Evolutionary conservation across 2,329 filamentous ascomycete genomes (phyloP).

Genomic region (Penicillium sp.): DNA sequence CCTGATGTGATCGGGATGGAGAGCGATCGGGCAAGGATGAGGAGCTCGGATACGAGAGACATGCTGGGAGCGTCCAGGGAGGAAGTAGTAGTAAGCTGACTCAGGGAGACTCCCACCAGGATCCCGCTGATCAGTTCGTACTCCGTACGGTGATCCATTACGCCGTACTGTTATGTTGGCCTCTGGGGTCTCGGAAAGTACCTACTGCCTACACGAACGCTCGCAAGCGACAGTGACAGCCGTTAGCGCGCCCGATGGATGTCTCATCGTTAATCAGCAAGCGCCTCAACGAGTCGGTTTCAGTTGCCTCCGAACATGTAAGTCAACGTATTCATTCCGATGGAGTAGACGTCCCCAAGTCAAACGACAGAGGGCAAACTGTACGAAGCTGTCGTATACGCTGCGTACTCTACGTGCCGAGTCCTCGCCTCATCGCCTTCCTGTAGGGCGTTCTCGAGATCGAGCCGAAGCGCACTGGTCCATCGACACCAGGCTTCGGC

Average conservation of each 20-base stretch:
- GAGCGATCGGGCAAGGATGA: not conserved
- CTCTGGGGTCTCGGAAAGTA: not conserved
- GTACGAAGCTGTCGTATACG: not conserved
- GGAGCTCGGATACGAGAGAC: not conserved
- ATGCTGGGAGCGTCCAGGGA: not conserved
- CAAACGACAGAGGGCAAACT: not conserved
- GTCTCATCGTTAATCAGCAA: slow-evolving; percentile 3
- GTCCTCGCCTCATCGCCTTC: not conserved
- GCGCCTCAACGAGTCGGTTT: slow-evolving; percentile 7
- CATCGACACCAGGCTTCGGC: not conserved
- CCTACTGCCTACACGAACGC: not conserved
- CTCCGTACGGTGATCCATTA: too few species aligned
- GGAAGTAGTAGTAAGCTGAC: not conserved
- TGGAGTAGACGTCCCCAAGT: not conserved
- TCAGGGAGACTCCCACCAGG: too few species aligned
- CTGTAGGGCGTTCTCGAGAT: not conserved
- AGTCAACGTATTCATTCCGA: not conserved
- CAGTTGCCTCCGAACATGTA: slow-evolving; percentile 4
- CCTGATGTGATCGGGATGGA: not conserved
- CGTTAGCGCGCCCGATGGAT: slow-evolving; percentile 4
- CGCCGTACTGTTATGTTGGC: not conserved
- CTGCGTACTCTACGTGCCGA: not conserved
- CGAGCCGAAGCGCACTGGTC: not conserved
- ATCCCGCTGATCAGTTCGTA: too few species aligned
- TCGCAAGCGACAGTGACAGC: not conserved